These are phyloP conservation scores for Leptosphaerulina australis DNA, from an alignment of 2,329 filamentous ascomycete species.

Conservation along the genomic window DNA sequence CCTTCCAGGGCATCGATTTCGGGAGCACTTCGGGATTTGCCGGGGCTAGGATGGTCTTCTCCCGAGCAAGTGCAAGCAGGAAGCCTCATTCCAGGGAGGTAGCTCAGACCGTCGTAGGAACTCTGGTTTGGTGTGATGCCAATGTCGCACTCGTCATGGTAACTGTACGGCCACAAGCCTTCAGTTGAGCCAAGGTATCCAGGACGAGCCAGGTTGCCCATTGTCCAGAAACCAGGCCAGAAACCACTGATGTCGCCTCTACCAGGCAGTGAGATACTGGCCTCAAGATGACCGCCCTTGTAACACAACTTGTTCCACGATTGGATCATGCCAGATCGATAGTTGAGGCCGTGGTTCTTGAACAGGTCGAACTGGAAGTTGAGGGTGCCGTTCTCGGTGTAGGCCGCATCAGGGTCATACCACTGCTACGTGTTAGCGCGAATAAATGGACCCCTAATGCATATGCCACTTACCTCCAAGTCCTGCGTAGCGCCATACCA, in stretches of 20 bases:
- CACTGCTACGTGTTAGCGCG: conserved; percentile 53
- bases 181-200: conserved; percentile 73
- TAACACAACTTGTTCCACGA: conserved; percentile 78
- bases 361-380: conserved; percentile 70
- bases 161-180: conserved; percentile 76
- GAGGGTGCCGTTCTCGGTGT: conserved; percentile 66
- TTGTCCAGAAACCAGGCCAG: conserved; percentile 78
- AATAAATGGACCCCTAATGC: background rate
- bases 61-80: conserved; percentile 70
- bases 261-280: conserved; percentile 72
- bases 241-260: conserved; percentile 70
- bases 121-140: conserved; percentile 77
- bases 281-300: conserved; percentile 72
- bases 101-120: conserved; percentile 68
- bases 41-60: conserved; percentile 69
- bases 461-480: conserved; percentile 59
- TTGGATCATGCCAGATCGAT: conserved; percentile 75
- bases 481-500: conserved; percentile 76
- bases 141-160: conserved; percentile 69
- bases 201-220: conserved; percentile 74
- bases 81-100: conserved; percentile 71
- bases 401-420: conserved; percentile 72
- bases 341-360: conserved; percentile 68
- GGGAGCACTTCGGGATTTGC: conserved; percentile 69
- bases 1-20: conserved; percentile 77